Evolutionary conservation across 805 yeast species (phyloP).

Genomic region (Suhomyces faveliae): DNA sequence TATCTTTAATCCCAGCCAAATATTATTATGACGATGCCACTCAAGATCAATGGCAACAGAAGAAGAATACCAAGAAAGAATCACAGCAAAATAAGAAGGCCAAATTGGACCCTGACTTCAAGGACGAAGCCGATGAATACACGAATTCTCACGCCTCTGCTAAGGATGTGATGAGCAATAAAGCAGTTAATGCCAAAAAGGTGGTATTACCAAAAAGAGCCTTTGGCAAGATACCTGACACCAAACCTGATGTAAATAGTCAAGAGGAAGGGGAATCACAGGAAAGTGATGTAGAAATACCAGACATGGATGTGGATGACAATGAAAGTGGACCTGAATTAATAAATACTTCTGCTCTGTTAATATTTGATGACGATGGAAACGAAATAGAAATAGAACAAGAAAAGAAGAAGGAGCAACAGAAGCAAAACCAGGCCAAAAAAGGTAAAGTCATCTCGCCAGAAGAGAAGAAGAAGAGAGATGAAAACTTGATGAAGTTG

Average conservation of each 20-base stretch:
- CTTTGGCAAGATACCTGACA: conserved; percentile 10
- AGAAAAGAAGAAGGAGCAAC: conserved; percentile 45
- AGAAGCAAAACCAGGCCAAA: conserved; percentile 17
- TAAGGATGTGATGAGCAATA: conserved; percentile 55
- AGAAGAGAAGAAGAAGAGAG: conserved; percentile 50
- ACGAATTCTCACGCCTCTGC: conserved; percentile 49
- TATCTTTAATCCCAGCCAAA: conserved; percentile 91
- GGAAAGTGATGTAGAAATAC: conserved; percentile 9
- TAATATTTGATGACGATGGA: conserved; percentile 74
- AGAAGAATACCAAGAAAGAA: conserved; percentile 70
- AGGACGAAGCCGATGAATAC: conserved; percentile 43
- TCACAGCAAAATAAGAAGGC: conserved; percentile 57
- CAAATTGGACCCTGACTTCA: conserved; percentile 70
- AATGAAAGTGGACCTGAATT: conserved; percentile 11
- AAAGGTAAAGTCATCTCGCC: conserved; percentile 33
- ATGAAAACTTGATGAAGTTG: conserved; percentile 60
- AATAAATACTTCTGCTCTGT: conserved; percentile 17
- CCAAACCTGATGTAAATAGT: conserved; percentile 1
- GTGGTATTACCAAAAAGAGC: conserved; percentile 37
- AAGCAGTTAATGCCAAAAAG: conserved; percentile 53
- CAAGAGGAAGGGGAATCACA: conserved; percentile 19
- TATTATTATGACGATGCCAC: conserved; percentile 91
- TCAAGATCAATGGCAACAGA: conserved; percentile 86
- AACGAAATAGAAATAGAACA: conserved; percentile 59
- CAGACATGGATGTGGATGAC: conserved; percentile 23